Base-by-base conservation (phyloP, 176 grass and related monocot genomes). In the Oryza officinalis region DNA sequence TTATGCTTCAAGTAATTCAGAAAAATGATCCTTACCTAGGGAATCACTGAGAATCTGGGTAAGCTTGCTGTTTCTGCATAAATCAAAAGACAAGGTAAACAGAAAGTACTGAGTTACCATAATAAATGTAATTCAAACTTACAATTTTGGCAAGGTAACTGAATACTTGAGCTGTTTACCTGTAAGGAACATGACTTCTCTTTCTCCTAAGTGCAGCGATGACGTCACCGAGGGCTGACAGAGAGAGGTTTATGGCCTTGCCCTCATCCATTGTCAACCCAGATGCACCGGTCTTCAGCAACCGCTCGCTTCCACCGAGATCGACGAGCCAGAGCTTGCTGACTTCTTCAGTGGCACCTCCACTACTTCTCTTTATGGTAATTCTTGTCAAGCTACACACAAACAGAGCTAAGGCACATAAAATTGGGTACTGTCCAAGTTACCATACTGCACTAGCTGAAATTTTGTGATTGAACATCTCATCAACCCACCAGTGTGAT, bases 301-400 rank as follows among this genome's bases (percentile, higher is more conserved):
- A 59, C 57, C 96, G 81, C 87, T 98, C 93, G 10, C 93, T 98
- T 69, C 96, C 96, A 18, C 96, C 96, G 14, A 98, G 91, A 73
- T 98, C 96, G 4, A 98, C 79, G 23, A 98, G 79, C 96, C 91
- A 98, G 43, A 98, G 81, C 66, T 98, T 98, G 85, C 93, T 96
- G 32, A 85, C 11, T 84, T 89, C 67, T 90, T 68, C 87, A 25
- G 64, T 88, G 11, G 26, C 38, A 33, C 49, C 69, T 69, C 67
- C 83, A 64, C 72, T 80, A 54, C 71, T 65, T 32, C 79, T 88
- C 71, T 78, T 81, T 89, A 98, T 96, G 66, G 88, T 94, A 76
- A 98, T 92, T 90, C 96, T 98, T 70, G 93, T 98, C 89, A 98
- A 90, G 87, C 96, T 98, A 90, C 87, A 97, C 77, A 84, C 67